Evolutionary conservation across 2,329 filamentous ascomycete genomes (phyloP), one percentile per base, ranked within the genome.

Genomic region (Tolypocladium guangdongense): DNA sequence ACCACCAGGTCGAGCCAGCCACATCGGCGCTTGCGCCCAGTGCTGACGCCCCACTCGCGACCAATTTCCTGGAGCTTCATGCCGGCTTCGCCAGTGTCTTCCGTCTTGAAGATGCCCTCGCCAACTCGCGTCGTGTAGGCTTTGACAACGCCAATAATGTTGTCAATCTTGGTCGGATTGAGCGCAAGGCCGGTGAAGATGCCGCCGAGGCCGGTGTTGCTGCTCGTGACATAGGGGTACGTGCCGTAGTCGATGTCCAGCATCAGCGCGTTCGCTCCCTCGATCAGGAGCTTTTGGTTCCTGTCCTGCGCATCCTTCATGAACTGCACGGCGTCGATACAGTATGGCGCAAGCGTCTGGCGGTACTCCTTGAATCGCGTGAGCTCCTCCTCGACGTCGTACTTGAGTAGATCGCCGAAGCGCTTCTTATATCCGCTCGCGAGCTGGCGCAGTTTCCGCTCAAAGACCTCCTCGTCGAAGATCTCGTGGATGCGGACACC

Each of bases 381-480:
- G 58, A 90, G 78, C 71, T 90, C 87, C 36, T 83, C 82, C 59
- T 90, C 84, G 7, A 84, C 76, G 57, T 90, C 82, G 65, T 82
- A 81, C 58, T 81, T 65, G 52, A 86, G 69, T 30, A 87, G 68
- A 59, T 86, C 80, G 8, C 86, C 86, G 61, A 82, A 90, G 51
- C 84, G 75, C 71, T 85, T 83, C 75, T 74, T 52, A 88, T 72
- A 60, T 78, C 78, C 82, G 7, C 68, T 60, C 10, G 78, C 84
- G 49, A 90, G 70, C 27, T 73, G 70, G 41, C 83, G 76, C 45
- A 90, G 70, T 67, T 86, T 87, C 41, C 68, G 64, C 69, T 88
- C 86, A 60, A 90, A 89, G 8, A 76, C 65, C 41, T 78, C 72
- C 64, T 81, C 76, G 64, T 87, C 73, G 65, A 89, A 88, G 57